Conservation (phyloP, 2,329 filamentous ascomycete genomes). For the Ambrosiella beaveri region DNA sequence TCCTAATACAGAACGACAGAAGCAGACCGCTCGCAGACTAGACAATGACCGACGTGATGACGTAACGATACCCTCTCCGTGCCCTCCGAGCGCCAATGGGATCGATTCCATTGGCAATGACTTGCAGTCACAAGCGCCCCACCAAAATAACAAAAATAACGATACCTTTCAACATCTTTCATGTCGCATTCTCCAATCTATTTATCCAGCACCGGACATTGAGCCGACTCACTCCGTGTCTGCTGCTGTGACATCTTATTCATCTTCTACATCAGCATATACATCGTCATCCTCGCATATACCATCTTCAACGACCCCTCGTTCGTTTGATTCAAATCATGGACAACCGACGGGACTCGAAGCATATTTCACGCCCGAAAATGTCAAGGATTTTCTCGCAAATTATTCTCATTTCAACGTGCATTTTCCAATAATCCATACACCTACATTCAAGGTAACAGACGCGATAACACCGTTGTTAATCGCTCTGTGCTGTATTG, state of each 20-base stretch:
- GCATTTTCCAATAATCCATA: constrained; percentile 57
- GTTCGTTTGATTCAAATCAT: constrained; percentile 23
- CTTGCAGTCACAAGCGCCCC: neutral
- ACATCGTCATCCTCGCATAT: neutral
- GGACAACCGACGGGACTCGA: constrained; percentile 36
- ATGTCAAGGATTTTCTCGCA: constrained; percentile 53
- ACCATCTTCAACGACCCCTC: neutral
- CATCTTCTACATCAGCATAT: neutral
- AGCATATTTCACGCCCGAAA: constrained; percentile 47
- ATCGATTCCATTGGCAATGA: neutral
- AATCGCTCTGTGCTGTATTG: constrained; percentile 53
- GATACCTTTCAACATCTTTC: constrained; percentile 34
- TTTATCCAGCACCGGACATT: constrained; percentile 30
- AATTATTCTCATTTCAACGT: constrained; percentile 56
- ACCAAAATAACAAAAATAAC: constrained; percentile 15
- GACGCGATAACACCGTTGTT: constrained; percentile 50
- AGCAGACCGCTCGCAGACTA: constrained; percentile 51
- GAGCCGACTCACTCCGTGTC: neutral
- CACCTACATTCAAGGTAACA: constrained; percentile 51
- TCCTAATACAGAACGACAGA: constrained; percentile 46
- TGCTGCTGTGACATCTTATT: neutral
- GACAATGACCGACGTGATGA: constrained; percentile 35
- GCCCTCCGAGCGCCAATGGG: neutral
- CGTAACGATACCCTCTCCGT: neutral
- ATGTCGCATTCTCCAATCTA: constrained; percentile 38